Percentiles rank a stretch among this genome's conserved stretches.
Evolutionary conservation across 2,329 filamentous ascomycete genomes (phyloP).

Genomic region (Cladosporium halotolerans): DNA sequence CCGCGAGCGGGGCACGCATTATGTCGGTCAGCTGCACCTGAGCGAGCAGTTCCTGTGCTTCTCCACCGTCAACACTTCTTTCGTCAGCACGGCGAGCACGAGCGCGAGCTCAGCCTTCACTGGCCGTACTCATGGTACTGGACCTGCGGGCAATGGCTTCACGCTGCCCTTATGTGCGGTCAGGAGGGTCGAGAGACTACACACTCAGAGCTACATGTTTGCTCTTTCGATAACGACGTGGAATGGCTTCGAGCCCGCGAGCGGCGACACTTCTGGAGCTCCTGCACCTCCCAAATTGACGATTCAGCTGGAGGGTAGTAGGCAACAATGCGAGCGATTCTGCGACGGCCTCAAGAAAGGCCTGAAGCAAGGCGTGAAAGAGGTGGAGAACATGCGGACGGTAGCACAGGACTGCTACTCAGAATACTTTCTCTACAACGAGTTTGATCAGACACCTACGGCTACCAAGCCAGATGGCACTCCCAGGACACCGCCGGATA

Average conservation of each 20-base stretch:
- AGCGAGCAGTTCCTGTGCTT: slow-evolving; percentile 96
- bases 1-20: slow-evolving; percentile 58
- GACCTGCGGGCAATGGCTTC: slow-evolving; percentile 91
- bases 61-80: slow-evolving; percentile 86
- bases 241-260: slow-evolving; percentile 38
- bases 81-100: slow-evolving; percentile 70
- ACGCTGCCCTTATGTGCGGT: slow-evolving; percentile 89
- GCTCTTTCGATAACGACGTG: slow-evolving; percentile 85
- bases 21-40: slow-evolving; percentile 85
- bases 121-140: slow-evolving; percentile 86
- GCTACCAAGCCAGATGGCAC: slow-evolving; percentile 31
- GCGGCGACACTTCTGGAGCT: slow-evolving; percentile 40
- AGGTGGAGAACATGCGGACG: slow-evolving; percentile 74
- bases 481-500: slow-evolving; percentile 62
- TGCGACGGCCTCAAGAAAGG: slow-evolving; percentile 93
- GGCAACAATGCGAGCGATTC: slow-evolving; percentile 86
- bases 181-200: slow-evolving; percentile 81
- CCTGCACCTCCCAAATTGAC: slow-evolving; percentile 80
- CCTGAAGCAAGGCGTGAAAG: slow-evolving; percentile 76
- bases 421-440: slow-evolving; percentile 55
- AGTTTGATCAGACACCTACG: slow-evolving; percentile 41
- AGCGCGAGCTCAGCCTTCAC: slow-evolving; percentile 78
- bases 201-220: slow-evolving; percentile 88
- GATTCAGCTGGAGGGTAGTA: slow-evolving; percentile 81
- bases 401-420: slow-evolving; percentile 86